Evolutionary conservation across 148 eudicot genomes (phyloP), one percentile per base, ranked within the genome.

Genomic region (Cornus suecica): DNA sequence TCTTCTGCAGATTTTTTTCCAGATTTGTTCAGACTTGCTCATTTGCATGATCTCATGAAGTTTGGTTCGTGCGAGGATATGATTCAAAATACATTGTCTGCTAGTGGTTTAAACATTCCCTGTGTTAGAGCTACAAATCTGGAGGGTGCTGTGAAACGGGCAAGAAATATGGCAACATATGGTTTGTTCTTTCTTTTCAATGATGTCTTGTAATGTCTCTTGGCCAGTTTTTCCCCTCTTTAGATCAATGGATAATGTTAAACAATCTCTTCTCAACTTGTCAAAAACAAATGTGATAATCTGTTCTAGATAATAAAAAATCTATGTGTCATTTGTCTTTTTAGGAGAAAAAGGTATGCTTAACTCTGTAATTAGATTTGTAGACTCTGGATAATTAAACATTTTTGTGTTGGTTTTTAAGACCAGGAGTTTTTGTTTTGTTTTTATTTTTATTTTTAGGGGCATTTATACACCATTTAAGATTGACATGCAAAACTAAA

Each of bases 101-200:
- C 74, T 27, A 71, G 54, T 71, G 74, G 74, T 71, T 23, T 71
- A 25, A 54, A 25, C 41, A 71, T 71, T 71, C 74, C 74, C 18
- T 54, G 74, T 71, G 27, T 71, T 2, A 54, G 41, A 26, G 74
- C 74, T 54, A 54, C 24, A 71, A 22, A 26, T 71, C 42, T 71
- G 34, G 30, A 71, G 64, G 74, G 54, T 29, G 74, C 74, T 54
- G 74, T 71, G 64, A 52, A 51, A 8, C 1, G 8, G 32, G 74
- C 74, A 29, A 71, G 63, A 63, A 71, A 5, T 18, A 52, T 71
- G 41, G 22, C 74, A 25, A 51, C 10, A 71, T 28, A 20, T 27
- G 74, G 74, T 54, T 66, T 31, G 69, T 66, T 14, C n/a, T 20
- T 66, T 11, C 25, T 3, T 28, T n/a, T 15, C 73, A 70, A 20